Evolutionary conservation across 2,329 filamentous ascomycete genomes (phyloP).

Genomic region (Colletotrichum lentis): DNA sequence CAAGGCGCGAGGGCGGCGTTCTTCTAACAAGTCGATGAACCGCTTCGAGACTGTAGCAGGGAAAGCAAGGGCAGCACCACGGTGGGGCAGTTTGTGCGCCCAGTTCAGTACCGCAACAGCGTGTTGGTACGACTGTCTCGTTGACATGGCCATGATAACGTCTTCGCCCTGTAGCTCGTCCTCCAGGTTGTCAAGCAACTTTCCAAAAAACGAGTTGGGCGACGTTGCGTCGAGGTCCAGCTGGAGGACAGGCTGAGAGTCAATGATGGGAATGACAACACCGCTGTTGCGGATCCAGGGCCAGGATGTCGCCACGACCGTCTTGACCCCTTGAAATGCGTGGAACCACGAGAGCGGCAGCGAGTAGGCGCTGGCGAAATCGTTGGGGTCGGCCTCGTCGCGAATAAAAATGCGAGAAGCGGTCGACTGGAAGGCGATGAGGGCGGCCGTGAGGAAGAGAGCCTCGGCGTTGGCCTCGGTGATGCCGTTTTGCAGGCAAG

Average conservation of each 20-base stretch:
- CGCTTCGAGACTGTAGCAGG: slow-evolving; percentile 70
- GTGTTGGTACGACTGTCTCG: slow-evolving; percentile 67
- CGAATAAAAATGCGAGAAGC: slow-evolving; percentile 69
- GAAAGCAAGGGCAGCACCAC: slow-evolving; percentile 67
- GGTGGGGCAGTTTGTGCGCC: slow-evolving; percentile 68
- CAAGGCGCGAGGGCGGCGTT: slow-evolving; percentile 67
- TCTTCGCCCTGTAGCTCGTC: slow-evolving; percentile 57
- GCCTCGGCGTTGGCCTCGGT: slow-evolving; percentile 67
- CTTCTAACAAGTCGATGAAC: slow-evolving; percentile 67
- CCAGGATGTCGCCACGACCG: slow-evolving; percentile 70
- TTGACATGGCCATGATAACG: slow-evolving; percentile 48
- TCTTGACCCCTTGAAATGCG: slow-evolving; percentile 72
- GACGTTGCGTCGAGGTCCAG: slow-evolving; percentile 64
- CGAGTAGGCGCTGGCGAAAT: slow-evolving; percentile 57
- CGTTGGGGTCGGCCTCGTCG: slow-evolving; percentile 57
- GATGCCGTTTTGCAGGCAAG: slow-evolving; percentile 64
- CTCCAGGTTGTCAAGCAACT: slow-evolving; percentile 65
- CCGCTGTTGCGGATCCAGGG: slow-evolving; percentile 67
- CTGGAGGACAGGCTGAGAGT: slow-evolving; percentile 69
- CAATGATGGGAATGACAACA: slow-evolving; percentile 68
- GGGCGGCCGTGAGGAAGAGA: slow-evolving; percentile 67
- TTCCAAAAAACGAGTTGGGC: slow-evolving; percentile 65
- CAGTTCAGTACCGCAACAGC: slow-evolving; percentile 73
- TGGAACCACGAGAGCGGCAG: slow-evolving; percentile 73
- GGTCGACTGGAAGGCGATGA: slow-evolving; percentile 73